These are phyloP conservation scores for Saccharomyces hybrid DNA, from an alignment of 1,139 yeast genomes.

Conservation along the genomic window DNA sequence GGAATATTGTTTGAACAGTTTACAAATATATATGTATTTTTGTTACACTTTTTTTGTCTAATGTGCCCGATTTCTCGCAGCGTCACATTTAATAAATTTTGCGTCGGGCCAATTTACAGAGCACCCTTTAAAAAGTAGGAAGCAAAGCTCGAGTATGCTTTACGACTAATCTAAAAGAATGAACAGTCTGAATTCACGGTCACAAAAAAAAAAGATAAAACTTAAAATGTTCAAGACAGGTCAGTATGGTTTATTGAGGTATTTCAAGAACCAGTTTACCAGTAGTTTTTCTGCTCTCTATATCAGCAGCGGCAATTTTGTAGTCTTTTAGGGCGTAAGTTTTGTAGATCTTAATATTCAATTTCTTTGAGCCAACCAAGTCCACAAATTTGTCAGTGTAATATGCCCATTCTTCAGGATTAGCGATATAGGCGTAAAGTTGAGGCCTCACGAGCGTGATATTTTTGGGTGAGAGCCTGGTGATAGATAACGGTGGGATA, in stretches of 20 bases:
- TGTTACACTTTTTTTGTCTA: background rate
- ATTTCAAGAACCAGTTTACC: constrained; percentile 66
- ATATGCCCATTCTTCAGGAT: constrained; percentile 50
- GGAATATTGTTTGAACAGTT: background rate
- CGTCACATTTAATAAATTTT: background rate
- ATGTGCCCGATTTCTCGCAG: background rate
- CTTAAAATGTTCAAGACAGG: too few species aligned
- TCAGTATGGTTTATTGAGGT: constrained; percentile 32
- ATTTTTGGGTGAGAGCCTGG: constrained; percentile 51
- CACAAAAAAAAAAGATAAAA: background rate
- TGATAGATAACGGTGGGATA: constrained; percentile 56
- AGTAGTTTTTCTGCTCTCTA: constrained; percentile 68
- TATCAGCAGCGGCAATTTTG: constrained; percentile 50
- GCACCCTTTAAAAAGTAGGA: background rate
- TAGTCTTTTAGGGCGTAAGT: constrained; percentile 58
- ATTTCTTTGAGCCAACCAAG: constrained; percentile 40
- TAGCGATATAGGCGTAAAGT: constrained; percentile 44
- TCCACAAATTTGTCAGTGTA: constrained; percentile 43
- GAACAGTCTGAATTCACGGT: background rate
- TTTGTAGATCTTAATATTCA: constrained; percentile 47
- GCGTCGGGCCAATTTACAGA: background rate
- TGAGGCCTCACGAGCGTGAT: constrained; percentile 57
- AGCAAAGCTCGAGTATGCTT: too few species aligned
- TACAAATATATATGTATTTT: background rate
- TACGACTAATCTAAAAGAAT: too few species aligned